Evolutionary conservation across 2,329 filamentous ascomycete genomes (phyloP).

Genomic region (Ceratocystis smalleyi): DNA sequence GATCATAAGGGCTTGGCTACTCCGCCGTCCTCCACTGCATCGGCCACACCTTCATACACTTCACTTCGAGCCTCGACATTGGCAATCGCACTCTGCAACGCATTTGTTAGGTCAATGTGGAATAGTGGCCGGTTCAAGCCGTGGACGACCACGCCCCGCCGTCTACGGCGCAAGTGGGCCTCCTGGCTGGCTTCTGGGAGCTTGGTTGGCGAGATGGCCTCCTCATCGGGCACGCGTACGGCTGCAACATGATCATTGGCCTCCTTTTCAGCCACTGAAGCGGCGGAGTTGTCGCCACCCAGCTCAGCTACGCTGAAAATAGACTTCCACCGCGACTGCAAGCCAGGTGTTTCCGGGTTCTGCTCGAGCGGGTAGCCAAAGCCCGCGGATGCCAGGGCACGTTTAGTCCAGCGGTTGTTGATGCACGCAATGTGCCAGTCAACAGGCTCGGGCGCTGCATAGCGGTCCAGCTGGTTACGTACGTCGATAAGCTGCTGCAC

Average conservation of each 20-base stretch:
- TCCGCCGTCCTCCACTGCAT: slow-evolving; percentile 1
- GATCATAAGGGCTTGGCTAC: slow-evolving; percentile 9
- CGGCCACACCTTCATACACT: slow-evolving; percentile 13
- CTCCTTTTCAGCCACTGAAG: slow-evolving; percentile 48
- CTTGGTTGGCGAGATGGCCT: not conserved
- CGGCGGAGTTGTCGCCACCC: slow-evolving; percentile 54
- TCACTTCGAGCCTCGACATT: slow-evolving; percentile 49
- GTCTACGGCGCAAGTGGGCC: slow-evolving; percentile 22
- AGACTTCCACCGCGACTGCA: slow-evolving; percentile 67
- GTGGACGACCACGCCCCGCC: slow-evolving; percentile 53
- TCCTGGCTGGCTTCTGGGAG: not conserved
- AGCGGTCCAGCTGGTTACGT: slow-evolving; percentile 80
- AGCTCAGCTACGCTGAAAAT: slow-evolving; percentile 89
- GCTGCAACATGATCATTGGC: slow-evolving; percentile 35
- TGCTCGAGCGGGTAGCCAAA: slow-evolving; percentile 63
- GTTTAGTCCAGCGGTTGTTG: slow-evolving; percentile 88
- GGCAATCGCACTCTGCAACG: slow-evolving; percentile 70
- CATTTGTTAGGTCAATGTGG: slow-evolving; percentile 81
- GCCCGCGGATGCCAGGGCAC: slow-evolving; percentile 69
- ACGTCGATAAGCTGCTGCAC: slow-evolving; percentile 88
- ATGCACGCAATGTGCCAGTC: slow-evolving; percentile 96
- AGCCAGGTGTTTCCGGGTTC: slow-evolving; percentile 27
- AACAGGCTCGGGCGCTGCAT: slow-evolving; percentile 63
- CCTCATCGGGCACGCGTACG: slow-evolving; percentile 9
- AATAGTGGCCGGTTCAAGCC: slow-evolving; percentile 85